A percentile compares a stretch with the other conserved stretches of the same genome.
These are phyloP conservation scores for Mycena rebaudengoi DNA, from an alignment of 768 basidiomycete genomes.

Conservation along the genomic window DNA sequence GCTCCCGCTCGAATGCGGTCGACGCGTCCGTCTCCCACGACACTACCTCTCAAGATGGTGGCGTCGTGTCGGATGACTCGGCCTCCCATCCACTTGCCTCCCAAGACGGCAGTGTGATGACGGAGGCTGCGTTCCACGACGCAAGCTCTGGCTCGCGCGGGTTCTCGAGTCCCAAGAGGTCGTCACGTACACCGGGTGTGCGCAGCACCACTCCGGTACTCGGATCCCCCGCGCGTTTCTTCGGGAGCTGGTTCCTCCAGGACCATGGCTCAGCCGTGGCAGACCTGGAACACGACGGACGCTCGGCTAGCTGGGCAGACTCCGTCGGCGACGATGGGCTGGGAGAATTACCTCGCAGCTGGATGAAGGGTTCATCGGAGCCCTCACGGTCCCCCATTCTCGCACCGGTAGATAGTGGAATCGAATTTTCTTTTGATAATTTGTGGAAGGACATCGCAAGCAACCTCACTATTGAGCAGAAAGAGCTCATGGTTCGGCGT, in stretches of 20 bases:
- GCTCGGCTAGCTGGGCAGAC: neutral
- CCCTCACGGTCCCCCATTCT: neutral
- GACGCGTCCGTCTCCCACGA: neutral
- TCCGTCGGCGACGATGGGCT: neutral
- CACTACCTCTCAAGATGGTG: neutral
- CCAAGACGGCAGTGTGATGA: neutral
- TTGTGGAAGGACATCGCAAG: neutral
- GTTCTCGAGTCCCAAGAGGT: neutral
- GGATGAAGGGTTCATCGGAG: constrained; percentile 1
- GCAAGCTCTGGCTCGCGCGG: neutral
- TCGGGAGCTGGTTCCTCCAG: neutral
- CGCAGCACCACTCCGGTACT: neutral
- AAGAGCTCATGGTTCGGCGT: neutral
- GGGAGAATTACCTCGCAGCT: neutral
- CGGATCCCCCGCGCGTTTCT: neutral
- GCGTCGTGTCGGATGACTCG: neutral
- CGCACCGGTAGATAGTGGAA: neutral
- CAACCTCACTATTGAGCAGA: neutral
- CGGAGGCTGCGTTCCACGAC: neutral
- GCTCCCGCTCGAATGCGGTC: neutral
- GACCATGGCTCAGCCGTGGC: neutral
- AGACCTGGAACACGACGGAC: neutral
- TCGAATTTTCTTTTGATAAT: constrained; percentile 7
- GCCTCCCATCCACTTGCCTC: neutral
- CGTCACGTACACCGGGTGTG: constrained; percentile 1